Evolutionary conservation across 495 filamentous ascomycete species (phyloP).

Genomic region (Neurospora sp.): DNA sequence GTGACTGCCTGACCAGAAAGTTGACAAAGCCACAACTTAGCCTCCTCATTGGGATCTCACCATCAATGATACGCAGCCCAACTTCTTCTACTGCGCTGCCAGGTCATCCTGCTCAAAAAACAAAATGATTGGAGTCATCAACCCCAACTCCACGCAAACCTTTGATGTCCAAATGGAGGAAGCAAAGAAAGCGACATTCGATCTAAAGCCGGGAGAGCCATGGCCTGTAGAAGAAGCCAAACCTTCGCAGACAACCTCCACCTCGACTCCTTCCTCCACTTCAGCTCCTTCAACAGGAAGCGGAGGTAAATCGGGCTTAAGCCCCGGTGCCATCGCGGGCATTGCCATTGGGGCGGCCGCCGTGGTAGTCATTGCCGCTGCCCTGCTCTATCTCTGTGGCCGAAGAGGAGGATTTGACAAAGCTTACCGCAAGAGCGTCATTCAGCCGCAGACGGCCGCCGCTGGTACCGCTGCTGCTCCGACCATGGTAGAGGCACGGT

Average conservation of each 20-base stretch:
- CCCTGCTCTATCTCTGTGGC: slow-evolving; percentile 34
- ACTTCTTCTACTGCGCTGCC: slow-evolving; percentile 53
- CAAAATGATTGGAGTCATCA: slow-evolving; percentile 42
- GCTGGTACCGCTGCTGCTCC: slow-evolving; percentile 1
- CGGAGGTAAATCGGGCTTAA: slow-evolving; percentile 4
- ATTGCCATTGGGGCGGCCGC: slow-evolving; percentile 37
- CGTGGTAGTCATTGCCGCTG: slow-evolving; percentile 25
- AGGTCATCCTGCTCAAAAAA: slow-evolving; percentile 29
- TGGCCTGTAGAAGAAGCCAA: no score
- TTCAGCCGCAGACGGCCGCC: background rate
- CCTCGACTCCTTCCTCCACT: no score
- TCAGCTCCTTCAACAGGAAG: no score
- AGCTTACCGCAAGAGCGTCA: slow-evolving; percentile 15
- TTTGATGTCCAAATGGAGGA: no score
- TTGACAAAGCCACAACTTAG: no score
- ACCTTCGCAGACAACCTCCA: no score
- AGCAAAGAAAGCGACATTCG: no score
- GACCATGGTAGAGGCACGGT: slow-evolving; percentile 14
- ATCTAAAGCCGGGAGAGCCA: slow-evolving; percentile 29
- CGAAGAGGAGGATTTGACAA: slow-evolving; percentile 26
- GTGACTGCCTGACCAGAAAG: no score
- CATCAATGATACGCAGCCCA: no score
- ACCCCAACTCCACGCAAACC: slow-evolving; percentile 28
- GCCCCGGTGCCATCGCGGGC: slow-evolving; percentile 36
- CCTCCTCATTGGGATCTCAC: no score